Evolutionary conservation across 2,329 filamentous ascomycete species (phyloP).

Genomic region (Pseudovirgaria hyperparasitica): DNA sequence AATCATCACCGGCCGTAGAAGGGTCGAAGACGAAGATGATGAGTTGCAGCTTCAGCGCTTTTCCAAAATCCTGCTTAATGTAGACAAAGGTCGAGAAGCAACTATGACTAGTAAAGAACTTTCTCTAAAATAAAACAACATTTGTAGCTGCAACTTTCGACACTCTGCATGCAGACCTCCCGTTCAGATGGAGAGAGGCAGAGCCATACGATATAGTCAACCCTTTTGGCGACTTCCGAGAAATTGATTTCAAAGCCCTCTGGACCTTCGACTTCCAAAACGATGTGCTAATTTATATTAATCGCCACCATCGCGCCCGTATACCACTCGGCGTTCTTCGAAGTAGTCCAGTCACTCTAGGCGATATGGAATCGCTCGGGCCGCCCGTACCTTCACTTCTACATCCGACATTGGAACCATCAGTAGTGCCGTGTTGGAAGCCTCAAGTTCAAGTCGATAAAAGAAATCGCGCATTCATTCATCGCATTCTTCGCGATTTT

Average conservation of each 20-base stretch:
- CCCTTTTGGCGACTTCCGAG: constrained; percentile 1
- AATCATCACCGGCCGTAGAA: too few relatives aligned
- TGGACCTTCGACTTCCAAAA: constrained; percentile 3
- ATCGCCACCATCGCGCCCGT: constrained; percentile 2
- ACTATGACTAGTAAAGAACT: not conserved
- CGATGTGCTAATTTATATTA: constrained; percentile 1
- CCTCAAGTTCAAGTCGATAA: constrained; percentile 2
- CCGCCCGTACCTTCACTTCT: constrained; percentile 1
- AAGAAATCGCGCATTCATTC: constrained; percentile 2
- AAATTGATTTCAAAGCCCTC: constrained; percentile 1
- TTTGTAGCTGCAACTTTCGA: constrained; percentile 2
- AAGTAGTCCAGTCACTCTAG: constrained; percentile 1
- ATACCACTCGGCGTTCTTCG: constrained; percentile 2
- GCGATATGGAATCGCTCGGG: constrained; percentile 1
- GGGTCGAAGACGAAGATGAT: constrained; percentile 5
- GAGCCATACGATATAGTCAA: constrained; percentile 1
- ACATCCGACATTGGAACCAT: constrained; percentile 1
- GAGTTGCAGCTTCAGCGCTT: constrained; percentile 4
- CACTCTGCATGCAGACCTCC: constrained; percentile 1
- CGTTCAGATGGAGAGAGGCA: constrained; percentile 1
- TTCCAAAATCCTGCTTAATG: constrained; percentile 5
- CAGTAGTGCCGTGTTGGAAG: constrained; percentile 1
- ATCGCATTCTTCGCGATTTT: constrained; percentile 2
- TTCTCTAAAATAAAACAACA: too few relatives aligned
- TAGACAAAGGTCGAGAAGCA: constrained; percentile 4